A percentile compares a stretch with the other conserved stretches of the same genome.
Evolutionary conservation across 2,329 filamentous ascomycete species (phyloP).

Genomic region (Aureobasidium sp.): DNA sequence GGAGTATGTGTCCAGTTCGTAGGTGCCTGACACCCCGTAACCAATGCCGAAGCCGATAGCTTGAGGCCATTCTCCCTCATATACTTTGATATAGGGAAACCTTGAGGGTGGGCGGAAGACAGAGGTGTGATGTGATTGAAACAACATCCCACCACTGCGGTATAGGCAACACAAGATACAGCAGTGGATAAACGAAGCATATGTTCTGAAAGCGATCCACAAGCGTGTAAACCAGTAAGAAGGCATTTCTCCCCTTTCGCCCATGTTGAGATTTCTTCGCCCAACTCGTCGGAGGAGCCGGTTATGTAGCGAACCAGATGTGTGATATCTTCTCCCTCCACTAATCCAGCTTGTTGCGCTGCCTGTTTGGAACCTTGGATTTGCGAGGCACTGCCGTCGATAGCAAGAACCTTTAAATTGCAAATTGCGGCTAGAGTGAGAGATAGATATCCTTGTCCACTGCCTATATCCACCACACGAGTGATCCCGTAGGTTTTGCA

Average conservation of each 20-base stretch:
- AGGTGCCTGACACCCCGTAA: constrained; percentile 25
- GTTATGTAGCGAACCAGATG: constrained; percentile 22
- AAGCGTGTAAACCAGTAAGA: constrained; percentile 24
- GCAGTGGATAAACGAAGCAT: constrained; percentile 23
- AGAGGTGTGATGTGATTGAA: constrained; percentile 24
- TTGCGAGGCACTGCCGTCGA: constrained; percentile 24
- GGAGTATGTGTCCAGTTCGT: constrained; percentile 26
- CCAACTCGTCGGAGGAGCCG: constrained; percentile 8
- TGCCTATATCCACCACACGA: constrained; percentile 23
- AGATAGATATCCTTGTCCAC: constrained; percentile 25
- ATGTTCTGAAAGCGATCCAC: constrained; percentile 24
- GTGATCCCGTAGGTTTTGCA: constrained; percentile 22
- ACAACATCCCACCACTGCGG: constrained; percentile 24
- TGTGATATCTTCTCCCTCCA: constrained; percentile 22
- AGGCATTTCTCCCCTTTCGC: constrained; percentile 20
- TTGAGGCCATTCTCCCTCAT: constrained; percentile 23
- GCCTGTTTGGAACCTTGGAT: constrained; percentile 23
- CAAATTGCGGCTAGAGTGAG: constrained; percentile 22
- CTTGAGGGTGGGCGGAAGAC: constrained; percentile 8
- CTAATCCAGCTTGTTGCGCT: constrained; percentile 20
- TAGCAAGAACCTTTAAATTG: constrained; percentile 22
- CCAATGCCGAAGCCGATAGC: constrained; percentile 23
- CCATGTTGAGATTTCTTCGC: constrained; percentile 19
- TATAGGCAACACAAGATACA: constrained; percentile 7
- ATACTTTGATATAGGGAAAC: constrained; percentile 23